Conservation (phyloP, 192 early-diverging fungal species). For the Podila epigama region DNA sequence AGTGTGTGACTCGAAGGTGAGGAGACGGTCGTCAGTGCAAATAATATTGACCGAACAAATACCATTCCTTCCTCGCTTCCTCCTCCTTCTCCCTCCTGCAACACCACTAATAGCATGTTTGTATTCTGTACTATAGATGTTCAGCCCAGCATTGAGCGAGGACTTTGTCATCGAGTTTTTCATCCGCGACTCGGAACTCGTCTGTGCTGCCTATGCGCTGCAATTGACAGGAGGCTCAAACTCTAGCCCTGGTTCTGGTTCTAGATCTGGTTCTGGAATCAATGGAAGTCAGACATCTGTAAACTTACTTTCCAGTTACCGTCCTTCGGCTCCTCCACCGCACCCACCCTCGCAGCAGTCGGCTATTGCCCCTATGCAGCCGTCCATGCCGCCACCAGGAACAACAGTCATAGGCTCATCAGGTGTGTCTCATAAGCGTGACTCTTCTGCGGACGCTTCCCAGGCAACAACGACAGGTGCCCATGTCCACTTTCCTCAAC, state of each 20-base stretch:
- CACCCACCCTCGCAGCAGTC: neutral
- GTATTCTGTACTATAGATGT: slow-evolving; percentile 9
- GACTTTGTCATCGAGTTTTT: slow-evolving; percentile 49
- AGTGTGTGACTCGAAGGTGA: slow-evolving; percentile 45
- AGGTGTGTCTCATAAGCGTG: neutral
- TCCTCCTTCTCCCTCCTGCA: neutral
- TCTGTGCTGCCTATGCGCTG: slow-evolving; percentile 44
- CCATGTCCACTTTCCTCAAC: neutral
- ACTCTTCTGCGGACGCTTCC: neutral
- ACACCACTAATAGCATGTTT: neutral
- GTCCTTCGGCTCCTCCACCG: slow-evolving; percentile 17
- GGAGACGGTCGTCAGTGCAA: neutral
- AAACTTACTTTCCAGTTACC: slow-evolving; percentile 4
- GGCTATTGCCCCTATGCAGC: too few relatives aligned
- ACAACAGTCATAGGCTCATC: slow-evolving; percentile 6
- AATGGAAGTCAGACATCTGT: neutral
- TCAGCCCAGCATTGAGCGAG: slow-evolving; percentile 42
- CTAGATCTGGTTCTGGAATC: slow-evolving; percentile 2
- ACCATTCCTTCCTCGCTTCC: too few relatives aligned
- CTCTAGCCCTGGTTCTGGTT: too few relatives aligned
- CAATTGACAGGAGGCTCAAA: slow-evolving; percentile 28
- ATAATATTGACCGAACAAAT: neutral
- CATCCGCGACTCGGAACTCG: slow-evolving; percentile 32
- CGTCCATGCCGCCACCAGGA: too few relatives aligned
- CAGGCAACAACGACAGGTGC: neutral